phyloP scores from a whole-genome alignment of 2,329 filamentous ascomycete species.

The Botrytis medusae region DNA sequence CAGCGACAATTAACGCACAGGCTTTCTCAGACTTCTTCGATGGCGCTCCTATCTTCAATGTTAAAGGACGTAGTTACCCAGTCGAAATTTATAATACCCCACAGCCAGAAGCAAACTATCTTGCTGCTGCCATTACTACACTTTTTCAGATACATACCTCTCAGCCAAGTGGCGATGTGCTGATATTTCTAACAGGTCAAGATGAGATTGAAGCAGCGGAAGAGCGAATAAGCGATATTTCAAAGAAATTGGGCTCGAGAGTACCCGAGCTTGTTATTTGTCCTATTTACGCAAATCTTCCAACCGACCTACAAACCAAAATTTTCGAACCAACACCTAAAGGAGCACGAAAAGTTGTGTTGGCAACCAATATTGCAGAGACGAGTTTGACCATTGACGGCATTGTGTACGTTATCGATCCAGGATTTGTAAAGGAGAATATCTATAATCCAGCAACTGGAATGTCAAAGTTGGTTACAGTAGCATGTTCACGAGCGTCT shows the following conservation, averaged over 20 bases:
- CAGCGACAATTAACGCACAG: slow-evolving; percentile 89
- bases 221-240: slow-evolving; percentile 79
- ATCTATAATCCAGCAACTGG: slow-evolving; percentile 87
- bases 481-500: slow-evolving; percentile 86
- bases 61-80: slow-evolving; percentile 83
- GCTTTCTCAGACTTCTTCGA: slow-evolving; percentile 93
- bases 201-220: slow-evolving; percentile 93
- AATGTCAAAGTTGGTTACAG: slow-evolving; percentile 88
- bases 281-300: slow-evolving; percentile 92
- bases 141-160: slow-evolving; percentile 93
- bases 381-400: slow-evolving; percentile 94
- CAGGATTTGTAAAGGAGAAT: slow-evolving; percentile 93
- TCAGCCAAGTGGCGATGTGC: slow-evolving; percentile 80
- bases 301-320: slow-evolving; percentile 84
- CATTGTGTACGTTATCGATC: slow-evolving; percentile 94
- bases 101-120: slow-evolving; percentile 89
- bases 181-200: slow-evolving; percentile 93
- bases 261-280: slow-evolving; percentile 86
- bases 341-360: slow-evolving; percentile 81
- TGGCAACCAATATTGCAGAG: slow-evolving; percentile 97
- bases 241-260: slow-evolving; percentile 79
- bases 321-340: slow-evolving; percentile 93
- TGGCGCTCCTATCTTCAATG: slow-evolving; percentile 89
- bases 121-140: slow-evolving; percentile 87
- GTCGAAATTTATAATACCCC: slow-evolving; percentile 91